Evolutionary conservation across 768 basidiomycete species (phyloP).

Genomic region (Agrocybe praecox): DNA sequence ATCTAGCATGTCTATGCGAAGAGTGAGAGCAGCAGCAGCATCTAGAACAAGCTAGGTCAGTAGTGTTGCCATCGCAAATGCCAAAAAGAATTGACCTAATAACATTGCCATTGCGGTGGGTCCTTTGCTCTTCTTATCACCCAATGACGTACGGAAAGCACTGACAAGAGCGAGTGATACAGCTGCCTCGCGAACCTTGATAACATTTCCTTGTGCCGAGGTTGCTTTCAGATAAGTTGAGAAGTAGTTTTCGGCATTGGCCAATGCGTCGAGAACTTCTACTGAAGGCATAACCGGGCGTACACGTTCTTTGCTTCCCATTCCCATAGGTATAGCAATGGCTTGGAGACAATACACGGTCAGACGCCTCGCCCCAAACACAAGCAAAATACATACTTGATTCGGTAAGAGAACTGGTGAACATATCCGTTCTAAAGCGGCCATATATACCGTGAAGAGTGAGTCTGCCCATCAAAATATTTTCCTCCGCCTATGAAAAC

Average conservation of each 20-base stretch:
- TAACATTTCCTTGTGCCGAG: constrained; percentile 60
- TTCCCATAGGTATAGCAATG: constrained; percentile 83
- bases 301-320: constrained; percentile 47
- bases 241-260: constrained; percentile 70
- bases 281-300: constrained; percentile 46
- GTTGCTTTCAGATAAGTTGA: constrained; percentile 63
- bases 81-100: constrained; percentile 49
- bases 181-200: constrained; percentile 74
- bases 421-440: constrained; percentile 84
- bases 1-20: constrained; percentile 87
- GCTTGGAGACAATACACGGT: constrained; percentile 43
- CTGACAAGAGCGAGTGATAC: constrained; percentile 71
- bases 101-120: constrained; percentile 63
- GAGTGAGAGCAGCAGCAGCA: constrained; percentile 70
- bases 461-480: constrained; percentile 74
- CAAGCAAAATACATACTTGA: constrained; percentile 63
- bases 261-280: constrained; percentile 63
- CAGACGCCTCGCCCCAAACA: not conserved
- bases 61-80: not conserved
- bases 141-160: constrained; percentile 82
- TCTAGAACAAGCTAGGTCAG: constrained; percentile 45
- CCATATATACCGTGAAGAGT: constrained; percentile 76
- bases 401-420: constrained; percentile 87
- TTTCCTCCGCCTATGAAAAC: constrained; percentile 66
- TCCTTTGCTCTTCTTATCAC: constrained; percentile 50